phyloP scores from a whole-genome alignment of 148 eudicot genomes.

The Chenopodium album region DNA sequence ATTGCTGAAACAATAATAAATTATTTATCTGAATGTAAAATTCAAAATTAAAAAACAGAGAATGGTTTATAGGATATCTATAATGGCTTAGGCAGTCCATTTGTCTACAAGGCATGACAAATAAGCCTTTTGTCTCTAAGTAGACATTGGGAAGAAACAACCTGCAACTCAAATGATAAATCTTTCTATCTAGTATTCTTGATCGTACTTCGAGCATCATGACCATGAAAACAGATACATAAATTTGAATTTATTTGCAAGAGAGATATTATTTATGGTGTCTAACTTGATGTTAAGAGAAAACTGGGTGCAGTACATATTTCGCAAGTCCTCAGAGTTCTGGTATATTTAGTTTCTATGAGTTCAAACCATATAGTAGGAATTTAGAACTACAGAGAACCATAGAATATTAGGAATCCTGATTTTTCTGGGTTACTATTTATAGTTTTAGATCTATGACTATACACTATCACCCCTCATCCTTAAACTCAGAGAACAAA shows the following conservation, averaged over 20 bases:
- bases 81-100: not conserved
- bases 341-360: not conserved
- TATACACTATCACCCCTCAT: not conserved
- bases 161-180: not conserved
- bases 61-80: not conserved
- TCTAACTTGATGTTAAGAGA: conserved; percentile 1
- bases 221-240: not conserved
- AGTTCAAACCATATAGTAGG: not conserved
- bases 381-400: not conserved
- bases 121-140: not conserved
- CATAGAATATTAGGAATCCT: not conserved
- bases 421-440: not conserved
- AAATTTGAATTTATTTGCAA: not conserved
- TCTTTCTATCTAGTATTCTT: not conserved
- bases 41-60: not conserved
- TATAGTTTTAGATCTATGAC: not conserved
- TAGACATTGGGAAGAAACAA: not conserved
- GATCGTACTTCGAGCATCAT: not conserved
- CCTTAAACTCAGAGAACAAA: conserved; percentile 15
- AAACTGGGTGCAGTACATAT: not conserved
- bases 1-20: not conserved
- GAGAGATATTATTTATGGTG: not conserved
- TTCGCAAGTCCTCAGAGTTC: not conserved
- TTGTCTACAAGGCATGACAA: not conserved
- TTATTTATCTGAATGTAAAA: not conserved